These are phyloP conservation scores for Podospora appendiculata DNA, from an alignment of 495 filamentous ascomycete genomes.

Conservation along the genomic window DNA sequence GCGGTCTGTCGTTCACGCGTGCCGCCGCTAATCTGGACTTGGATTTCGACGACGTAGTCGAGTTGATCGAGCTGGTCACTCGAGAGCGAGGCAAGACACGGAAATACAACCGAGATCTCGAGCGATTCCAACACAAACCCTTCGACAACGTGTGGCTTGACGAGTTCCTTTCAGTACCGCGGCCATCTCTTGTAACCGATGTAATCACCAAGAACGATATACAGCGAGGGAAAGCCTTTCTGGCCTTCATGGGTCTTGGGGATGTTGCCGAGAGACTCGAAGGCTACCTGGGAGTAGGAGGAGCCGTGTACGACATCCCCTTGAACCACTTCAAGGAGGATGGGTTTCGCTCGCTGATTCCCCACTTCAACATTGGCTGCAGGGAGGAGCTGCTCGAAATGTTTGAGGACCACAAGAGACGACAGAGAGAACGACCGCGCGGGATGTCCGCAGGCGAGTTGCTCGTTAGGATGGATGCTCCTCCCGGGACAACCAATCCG, in stretches of 20 bases:
- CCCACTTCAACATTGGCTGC: background rate
- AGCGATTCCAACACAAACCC: background rate
- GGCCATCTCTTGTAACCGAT: slow-evolving; percentile 3
- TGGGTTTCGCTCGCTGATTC: background rate
- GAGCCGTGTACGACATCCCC: background rate
- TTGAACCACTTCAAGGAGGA: background rate
- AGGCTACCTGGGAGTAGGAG: slow-evolving; percentile 2
- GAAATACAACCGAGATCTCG: background rate
- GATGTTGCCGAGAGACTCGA: slow-evolving; percentile 4
- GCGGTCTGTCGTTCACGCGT: background rate
- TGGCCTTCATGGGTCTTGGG: slow-evolving; percentile 5
- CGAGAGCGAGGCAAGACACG: background rate
- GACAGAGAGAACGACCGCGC: background rate
- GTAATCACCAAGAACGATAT: slow-evolving; percentile 2
- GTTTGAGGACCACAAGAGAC: background rate
- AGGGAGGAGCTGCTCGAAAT: background rate
- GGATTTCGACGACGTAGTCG: background rate
- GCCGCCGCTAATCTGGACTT: background rate
- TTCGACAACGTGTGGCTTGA: background rate
- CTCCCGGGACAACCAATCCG: slow-evolving; percentile 10
- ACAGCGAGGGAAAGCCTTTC: slow-evolving; percentile 5
- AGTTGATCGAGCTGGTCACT: slow-evolving; percentile 3
- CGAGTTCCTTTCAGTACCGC: background rate
- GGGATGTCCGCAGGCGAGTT: slow-evolving; percentile 3
- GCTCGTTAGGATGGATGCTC: slow-evolving; percentile 8